phyloP scores from a whole-genome alignment of 192 early-diverging fungal genomes.

The Umbelopsis sp. region DNA sequence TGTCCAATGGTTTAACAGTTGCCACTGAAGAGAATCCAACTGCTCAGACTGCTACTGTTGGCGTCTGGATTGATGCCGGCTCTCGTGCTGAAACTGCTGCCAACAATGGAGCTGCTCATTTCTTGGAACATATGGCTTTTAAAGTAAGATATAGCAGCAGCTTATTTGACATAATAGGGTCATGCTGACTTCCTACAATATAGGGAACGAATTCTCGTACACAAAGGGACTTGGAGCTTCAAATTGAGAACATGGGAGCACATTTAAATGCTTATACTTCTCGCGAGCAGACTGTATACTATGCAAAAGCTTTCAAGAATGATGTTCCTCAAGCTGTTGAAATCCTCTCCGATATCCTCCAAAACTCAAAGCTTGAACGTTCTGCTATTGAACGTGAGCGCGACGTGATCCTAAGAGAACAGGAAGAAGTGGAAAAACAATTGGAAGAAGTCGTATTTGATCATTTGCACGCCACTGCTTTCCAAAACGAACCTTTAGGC shows the following conservation, averaged over 20 bases:
- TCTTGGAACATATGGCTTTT: conserved; percentile 98
- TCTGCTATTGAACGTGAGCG: conserved; percentile 94
- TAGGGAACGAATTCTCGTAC: conserved; percentile 86
- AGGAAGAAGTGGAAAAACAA: conserved; percentile 84
- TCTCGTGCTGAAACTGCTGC: conserved; percentile 76
- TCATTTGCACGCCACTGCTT: conserved; percentile 95
- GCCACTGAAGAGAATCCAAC: conserved; percentile 83
- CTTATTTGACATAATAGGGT: too few relatives aligned
- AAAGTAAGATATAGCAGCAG: conserved; percentile 63
- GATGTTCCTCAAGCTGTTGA: conserved; percentile 85
- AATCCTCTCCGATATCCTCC: conserved; percentile 92
- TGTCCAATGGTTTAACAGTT: conserved; percentile 80
- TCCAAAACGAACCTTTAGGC: conserved; percentile 87
- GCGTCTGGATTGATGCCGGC: conserved; percentile 89
- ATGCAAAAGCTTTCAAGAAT: conserved; percentile 85
- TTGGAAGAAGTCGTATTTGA: conserved; percentile 98
- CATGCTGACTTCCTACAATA: background rate
- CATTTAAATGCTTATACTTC: conserved; percentile 97
- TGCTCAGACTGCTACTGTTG: conserved; percentile 83
- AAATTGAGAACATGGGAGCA: conserved; percentile 97
- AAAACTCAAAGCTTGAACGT: conserved; percentile 80
- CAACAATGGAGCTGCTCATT: conserved; percentile 96
- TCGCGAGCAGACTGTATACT: conserved; percentile 97
- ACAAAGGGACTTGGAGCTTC: conserved; percentile 90
- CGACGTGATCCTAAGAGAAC: conserved; percentile 91